phyloP scores from a whole-genome alignment of 352 stramenopile genomes.

The Elongisporangium prolatum region DNA sequence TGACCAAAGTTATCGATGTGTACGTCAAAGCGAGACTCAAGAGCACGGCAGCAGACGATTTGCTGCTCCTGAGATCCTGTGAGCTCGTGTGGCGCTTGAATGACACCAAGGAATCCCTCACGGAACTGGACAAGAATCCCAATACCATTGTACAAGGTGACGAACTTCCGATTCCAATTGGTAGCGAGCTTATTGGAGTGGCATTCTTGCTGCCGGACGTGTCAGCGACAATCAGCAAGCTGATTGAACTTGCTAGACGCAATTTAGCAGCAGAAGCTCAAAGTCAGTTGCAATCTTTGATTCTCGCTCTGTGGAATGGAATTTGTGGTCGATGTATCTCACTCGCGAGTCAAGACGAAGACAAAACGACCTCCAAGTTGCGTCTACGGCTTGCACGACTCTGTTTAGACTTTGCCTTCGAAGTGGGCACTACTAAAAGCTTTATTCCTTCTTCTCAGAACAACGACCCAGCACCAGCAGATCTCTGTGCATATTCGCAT shows the following conservation, averaged over 20 bases:
- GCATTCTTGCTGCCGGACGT: slow-evolving; percentile 50
- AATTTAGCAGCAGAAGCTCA: slow-evolving; percentile 8
- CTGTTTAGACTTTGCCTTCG: slow-evolving; percentile 54
- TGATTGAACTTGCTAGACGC: slow-evolving; percentile 15
- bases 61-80: not conserved
- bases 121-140: slow-evolving; percentile 8
- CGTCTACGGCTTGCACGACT: slow-evolving; percentile 35
- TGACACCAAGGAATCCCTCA: slow-evolving; percentile 23
- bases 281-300: slow-evolving; percentile 9
- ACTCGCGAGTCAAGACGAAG: not conserved
- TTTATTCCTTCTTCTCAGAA: slow-evolving; percentile 9
- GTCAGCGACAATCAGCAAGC: slow-evolving; percentile 27
- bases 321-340: slow-evolving; percentile 35
- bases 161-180: slow-evolving; percentile 11
- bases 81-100: not conserved
- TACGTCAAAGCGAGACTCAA: slow-evolving; percentile 9
- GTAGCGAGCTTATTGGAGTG: slow-evolving; percentile 27
- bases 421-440: slow-evolving; percentile 10
- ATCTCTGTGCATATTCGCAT: slow-evolving; percentile 12
- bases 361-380: slow-evolving; percentile 21
- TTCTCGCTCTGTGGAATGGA: slow-evolving; percentile 29
- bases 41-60: not conserved
- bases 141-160: slow-evolving; percentile 16
- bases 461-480: slow-evolving; percentile 4
- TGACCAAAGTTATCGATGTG: slow-evolving; percentile 25